phyloP scores from a whole-genome alignment of 2,329 filamentous ascomycete species.

The Paecilomyces sp. region DNA sequence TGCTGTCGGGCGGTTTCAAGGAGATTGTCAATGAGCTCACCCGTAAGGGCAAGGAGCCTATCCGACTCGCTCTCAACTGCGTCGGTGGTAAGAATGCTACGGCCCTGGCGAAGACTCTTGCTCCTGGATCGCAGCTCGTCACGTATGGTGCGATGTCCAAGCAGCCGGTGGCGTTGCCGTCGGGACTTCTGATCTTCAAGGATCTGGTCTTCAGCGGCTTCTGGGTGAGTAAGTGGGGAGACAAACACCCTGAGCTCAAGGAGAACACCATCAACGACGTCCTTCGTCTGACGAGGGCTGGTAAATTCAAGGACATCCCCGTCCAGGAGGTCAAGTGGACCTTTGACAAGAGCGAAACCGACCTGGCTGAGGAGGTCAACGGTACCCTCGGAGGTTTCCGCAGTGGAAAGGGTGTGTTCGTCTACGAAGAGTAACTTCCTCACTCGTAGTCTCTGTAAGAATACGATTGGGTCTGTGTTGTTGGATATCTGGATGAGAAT shows the following conservation, averaged over 20 bases:
- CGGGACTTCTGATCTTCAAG: slow-evolving; percentile 87
- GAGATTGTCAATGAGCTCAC: slow-evolving; percentile 60
- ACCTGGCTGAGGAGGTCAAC: slow-evolving; percentile 67
- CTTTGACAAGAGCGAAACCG: slow-evolving; percentile 66
- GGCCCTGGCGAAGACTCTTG: slow-evolving; percentile 67
- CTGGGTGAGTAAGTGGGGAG: slow-evolving; percentile 89
- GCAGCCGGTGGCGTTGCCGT: slow-evolving; percentile 73
- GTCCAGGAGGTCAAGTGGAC: slow-evolving; percentile 77
- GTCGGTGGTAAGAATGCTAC: slow-evolving; percentile 83
- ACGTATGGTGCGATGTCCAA: slow-evolving; percentile 95
- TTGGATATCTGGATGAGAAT: not conserved
- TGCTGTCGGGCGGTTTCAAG: slow-evolving; percentile 37
- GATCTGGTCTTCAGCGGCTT: slow-evolving; percentile 85
- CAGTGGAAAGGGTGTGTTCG: slow-evolving; percentile 82
- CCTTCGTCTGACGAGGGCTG: slow-evolving; percentile 63
- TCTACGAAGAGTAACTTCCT: slow-evolving; percentile 53
- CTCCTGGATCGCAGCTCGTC: slow-evolving; percentile 65
- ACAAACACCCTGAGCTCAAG: slow-evolving; percentile 65
- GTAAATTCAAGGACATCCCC: slow-evolving; percentile 76
- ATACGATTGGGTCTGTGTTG: not conserved
- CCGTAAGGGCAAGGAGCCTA: slow-evolving; percentile 60
- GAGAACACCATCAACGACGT: slow-evolving; percentile 78
- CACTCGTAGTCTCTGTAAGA: not conserved
- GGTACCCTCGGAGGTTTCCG: slow-evolving; percentile 78
- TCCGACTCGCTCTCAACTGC: slow-evolving; percentile 82